phyloP scores from a whole-genome alignment of 805 yeast genomes.

The Candida silvicultrix region DNA sequence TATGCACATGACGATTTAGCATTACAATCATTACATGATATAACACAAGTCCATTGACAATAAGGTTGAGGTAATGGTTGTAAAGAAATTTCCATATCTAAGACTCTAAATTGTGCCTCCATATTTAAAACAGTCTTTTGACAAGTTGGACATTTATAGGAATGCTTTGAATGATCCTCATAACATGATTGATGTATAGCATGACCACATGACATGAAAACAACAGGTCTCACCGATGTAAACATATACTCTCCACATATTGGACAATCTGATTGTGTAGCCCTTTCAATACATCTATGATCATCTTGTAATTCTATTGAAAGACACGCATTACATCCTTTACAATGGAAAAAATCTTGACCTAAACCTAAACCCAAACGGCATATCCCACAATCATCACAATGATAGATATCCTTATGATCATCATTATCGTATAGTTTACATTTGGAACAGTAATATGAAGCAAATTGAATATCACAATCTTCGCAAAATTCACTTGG shows the following conservation, averaged over 20 bases:
- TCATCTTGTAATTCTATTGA: conserved; percentile 69
- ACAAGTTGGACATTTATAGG: conserved; percentile 89
- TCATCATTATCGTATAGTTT: conserved; percentile 79
- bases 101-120: conserved; percentile 81
- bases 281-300: conserved; percentile 79
- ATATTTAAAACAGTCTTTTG: conserved; percentile 79
- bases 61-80: conserved; percentile 81
- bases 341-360: conserved; percentile 87
- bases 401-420: conserved; percentile 79
- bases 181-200: conserved; percentile 85
- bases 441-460: conserved; percentile 74
- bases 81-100: conserved; percentile 74
- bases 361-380: conserved; percentile 84
- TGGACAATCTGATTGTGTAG: conserved; percentile 89
- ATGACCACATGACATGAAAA: conserved; percentile 92
- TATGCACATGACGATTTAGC: conserved; percentile 71
- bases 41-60: conserved; percentile 64
- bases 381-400: conserved; percentile 90
- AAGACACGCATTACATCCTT: conserved; percentile 83
- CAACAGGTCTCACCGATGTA: conserved; percentile 74
- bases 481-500: conserved; percentile 64
- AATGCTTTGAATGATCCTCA: conserved; percentile 72
- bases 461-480: conserved; percentile 64
- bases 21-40: conserved; percentile 82
- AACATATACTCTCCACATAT: conserved; percentile 90